Base-by-base conservation (phyloP, 1,284 basidiomycete species). In the Bjerkandera adusta region DNA sequence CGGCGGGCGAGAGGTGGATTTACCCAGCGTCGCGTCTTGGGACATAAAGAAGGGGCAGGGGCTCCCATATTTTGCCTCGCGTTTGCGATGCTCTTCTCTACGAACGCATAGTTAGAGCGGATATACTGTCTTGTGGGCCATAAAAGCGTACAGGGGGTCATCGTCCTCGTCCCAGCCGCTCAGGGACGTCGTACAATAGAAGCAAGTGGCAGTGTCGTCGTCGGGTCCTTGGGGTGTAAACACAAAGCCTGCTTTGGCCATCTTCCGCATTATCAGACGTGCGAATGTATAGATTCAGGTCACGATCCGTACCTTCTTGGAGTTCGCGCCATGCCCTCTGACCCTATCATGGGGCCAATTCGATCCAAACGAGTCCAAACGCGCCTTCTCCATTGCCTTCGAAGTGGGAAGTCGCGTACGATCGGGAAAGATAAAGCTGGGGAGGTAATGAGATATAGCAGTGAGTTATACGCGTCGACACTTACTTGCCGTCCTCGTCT, bases 181-280 rank as follows among this genome's bases (percentile, higher is more conserved):
- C 3, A 92, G 74, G 3, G 81, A 74, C 30, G 85, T 72, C 36
- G 79, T 71, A 61, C 91, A 94, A 56, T 91, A 88, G 2, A 91
- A 70, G 62, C 91, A 94, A 0, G 79, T 79, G 0, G 81, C 88
- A 1, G 81, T 79, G 61, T 94, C 91, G 49, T 89, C 84, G 2
- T 76, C 81, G 3, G 68, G 57, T 10, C 69, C 62, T 49, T 78
- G 73, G 1, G 89, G 86, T 1, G 80, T 82, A 57, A 77, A 90
- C 0, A 89, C 75, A 57, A 93, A 93, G 3, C 91, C 91, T 1
- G 89, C 89, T 54, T 79, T 78, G 0, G 91, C 86, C 75, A 94
- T 83, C 91, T 93, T 10, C 4, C 2, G 5, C 21, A 43, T 40
- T 30, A 47, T n/a, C n/a, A n/a, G n/a, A 1, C 36, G 33, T 52